Evolutionary conservation across 805 yeast genomes (phyloP).

Genomic region (Kluyveromyces lactis): DNA sequence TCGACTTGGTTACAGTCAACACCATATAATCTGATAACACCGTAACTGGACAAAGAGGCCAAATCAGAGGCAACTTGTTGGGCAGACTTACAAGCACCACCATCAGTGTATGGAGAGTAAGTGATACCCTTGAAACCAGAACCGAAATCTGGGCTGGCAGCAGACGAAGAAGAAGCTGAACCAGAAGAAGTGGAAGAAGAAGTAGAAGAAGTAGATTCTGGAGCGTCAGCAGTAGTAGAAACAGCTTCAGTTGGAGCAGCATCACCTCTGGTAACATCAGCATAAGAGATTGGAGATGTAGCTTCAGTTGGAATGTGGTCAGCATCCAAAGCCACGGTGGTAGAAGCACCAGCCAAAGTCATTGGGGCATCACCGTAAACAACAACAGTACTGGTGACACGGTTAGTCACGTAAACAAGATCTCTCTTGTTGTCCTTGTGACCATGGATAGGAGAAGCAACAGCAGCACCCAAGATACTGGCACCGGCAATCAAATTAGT

Average conservation of each 20-base stretch:
- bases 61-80: constrained; percentile 53
- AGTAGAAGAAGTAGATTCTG: constrained; percentile 28
- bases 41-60: constrained; percentile 42
- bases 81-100: constrained; percentile 62
- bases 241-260: constrained; percentile 8
- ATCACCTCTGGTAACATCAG: constrained; percentile 9
- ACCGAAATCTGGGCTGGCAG: constrained; percentile 27
- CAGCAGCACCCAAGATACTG: constrained; percentile 39
- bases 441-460: constrained; percentile 56
- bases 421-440: constrained; percentile 56
- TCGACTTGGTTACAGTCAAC: constrained; percentile 78
- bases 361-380: constrained; percentile 9
- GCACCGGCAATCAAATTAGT: constrained; percentile 39
- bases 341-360: constrained; percentile 16
- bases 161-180: constrained; percentile 27
- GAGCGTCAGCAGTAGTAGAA: constrained; percentile 15
- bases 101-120: constrained; percentile 67
- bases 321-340: constrained; percentile 21
- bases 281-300: constrained; percentile 9
- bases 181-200: constrained; percentile 28
- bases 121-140: constrained; percentile 64
- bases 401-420: constrained; percentile 40
- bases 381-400: constrained; percentile 40
- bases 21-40: constrained; percentile 71
- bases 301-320: constrained; percentile 13